Evolutionary conservation across 2,329 filamentous ascomycete species (phyloP), one percentile per base, ranked within the genome.

Genomic region (Orbilia oligospora): DNA sequence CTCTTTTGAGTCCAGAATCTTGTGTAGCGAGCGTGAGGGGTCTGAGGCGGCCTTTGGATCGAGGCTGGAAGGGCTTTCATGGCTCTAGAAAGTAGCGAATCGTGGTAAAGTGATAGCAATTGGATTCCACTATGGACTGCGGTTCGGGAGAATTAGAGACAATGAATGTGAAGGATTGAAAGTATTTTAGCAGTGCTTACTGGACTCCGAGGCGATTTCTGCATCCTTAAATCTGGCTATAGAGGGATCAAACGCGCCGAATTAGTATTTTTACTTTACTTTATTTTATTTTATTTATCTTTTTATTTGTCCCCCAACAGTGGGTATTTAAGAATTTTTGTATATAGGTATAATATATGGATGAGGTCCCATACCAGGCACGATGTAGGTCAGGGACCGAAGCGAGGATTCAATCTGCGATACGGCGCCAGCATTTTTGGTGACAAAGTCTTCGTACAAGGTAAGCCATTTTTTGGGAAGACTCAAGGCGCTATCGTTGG

Each of bases 341-440:
- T 20, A 9, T 5, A 36, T 14, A 6, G n/a, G n/a, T n/a, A n/a
- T n/a, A n/a, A n/a, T 10, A 36, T 33, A 3, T 30, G 27, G 3
- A 30, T 30, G 49, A 53, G 18, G 81, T n/a, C 20, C 71, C 83
- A 71, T 84, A 90, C 92, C 94, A 73, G 95, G 96, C 63, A 98
- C 96, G 81, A 99, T 94, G 84, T 99, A 99, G 58, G 95, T 97
- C 81, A 99, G 86, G 30, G 94, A 97, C 46, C 96, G 90, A 83
- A 99, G 86, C 14, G 94, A 93, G 80, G 93, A 97, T 86, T 99
- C 96, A 80, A 99, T 95, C 86, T 97, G 94, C 63, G 93, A 93
- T 67, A 99, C 94, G 76, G 97, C 93, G 83, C 93, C 92, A 79
- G 94, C 91, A 84, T 99, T 99, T 86, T 95, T 96, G 80, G 93